phyloP scores from a whole-genome alignment of 192 early-diverging fungal genomes.

The Rhizoclosmatium sp. region DNA sequence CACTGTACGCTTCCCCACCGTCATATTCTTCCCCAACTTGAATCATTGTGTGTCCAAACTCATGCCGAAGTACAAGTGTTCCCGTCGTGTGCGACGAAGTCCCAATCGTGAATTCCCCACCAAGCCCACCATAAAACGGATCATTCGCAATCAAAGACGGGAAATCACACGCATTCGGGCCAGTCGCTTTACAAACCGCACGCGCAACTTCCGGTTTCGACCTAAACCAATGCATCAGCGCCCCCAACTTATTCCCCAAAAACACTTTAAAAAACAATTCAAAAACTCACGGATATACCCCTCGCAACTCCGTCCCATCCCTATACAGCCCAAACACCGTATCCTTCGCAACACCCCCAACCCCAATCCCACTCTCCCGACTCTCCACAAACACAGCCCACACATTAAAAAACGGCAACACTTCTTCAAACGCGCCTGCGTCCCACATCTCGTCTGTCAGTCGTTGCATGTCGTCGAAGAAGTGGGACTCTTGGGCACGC shows the following conservation, averaged over 20 bases:
- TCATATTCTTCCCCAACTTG: slow-evolving; percentile 56
- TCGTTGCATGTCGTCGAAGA: slow-evolving; percentile 62
- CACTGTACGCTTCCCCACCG: slow-evolving; percentile 56
- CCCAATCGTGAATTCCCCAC: slow-evolving; percentile 70
- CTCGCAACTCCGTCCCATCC: slow-evolving; percentile 69
- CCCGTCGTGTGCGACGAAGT: slow-evolving; percentile 60
- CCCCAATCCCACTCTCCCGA: slow-evolving; percentile 63
- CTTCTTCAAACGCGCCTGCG: slow-evolving; percentile 59
- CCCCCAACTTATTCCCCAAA: no score
- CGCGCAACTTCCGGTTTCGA: slow-evolving; percentile 57
- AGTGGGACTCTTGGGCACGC: slow-evolving; percentile 51
- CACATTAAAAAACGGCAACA: slow-evolving; percentile 65
- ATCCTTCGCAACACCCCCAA: slow-evolving; percentile 54
- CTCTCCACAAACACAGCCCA: slow-evolving; percentile 62
- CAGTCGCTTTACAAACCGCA: slow-evolving; percentile 56
- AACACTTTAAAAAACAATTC: not conserved
- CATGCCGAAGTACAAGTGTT: slow-evolving; percentile 67
- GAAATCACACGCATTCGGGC: slow-evolving; percentile 64
- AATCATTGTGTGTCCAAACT: slow-evolving; percentile 57
- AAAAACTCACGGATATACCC: slow-evolving; percentile 54
- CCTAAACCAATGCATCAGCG: no score
- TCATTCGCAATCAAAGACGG: slow-evolving; percentile 68
- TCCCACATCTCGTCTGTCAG: slow-evolving; percentile 65
- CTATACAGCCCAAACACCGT: slow-evolving; percentile 68
- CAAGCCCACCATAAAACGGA: slow-evolving; percentile 68